A percentile compares a stretch with the other conserved stretches of the same genome.
These are phyloP conservation scores for Rhizophlyctis rosea DNA, from an alignment of 192 early-diverging fungal genomes.

Conservation along the genomic window DNA sequence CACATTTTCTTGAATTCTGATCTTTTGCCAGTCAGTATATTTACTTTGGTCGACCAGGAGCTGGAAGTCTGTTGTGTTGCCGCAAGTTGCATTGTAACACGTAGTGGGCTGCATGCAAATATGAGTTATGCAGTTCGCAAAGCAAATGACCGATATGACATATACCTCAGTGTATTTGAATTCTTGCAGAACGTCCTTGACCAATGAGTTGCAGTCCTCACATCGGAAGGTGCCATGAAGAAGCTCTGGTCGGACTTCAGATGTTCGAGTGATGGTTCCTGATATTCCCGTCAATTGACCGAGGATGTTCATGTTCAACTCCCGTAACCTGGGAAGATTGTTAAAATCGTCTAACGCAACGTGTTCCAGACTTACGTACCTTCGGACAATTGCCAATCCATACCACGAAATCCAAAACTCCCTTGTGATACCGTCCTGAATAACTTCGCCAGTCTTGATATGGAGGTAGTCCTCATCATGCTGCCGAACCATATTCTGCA, in stretches of 20 bases:
- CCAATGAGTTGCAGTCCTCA: slow-evolving; percentile 72
- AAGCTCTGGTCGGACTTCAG: slow-evolving; percentile 95
- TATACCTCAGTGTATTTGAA: slow-evolving; percentile 91
- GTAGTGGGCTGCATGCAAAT: slow-evolving; percentile 67
- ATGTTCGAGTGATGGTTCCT: slow-evolving; percentile 95
- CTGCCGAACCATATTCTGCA: slow-evolving; percentile 74
- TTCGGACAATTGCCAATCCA: slow-evolving; percentile 23
- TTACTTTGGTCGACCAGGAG: slow-evolving; percentile 77
- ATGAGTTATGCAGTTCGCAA: background rate
- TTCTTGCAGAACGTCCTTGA: slow-evolving; percentile 89
- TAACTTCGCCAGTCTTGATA: slow-evolving; percentile 29
- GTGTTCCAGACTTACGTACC: too few relatives aligned
- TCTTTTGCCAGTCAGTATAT: slow-evolving; percentile 97
- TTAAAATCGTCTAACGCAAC: too few relatives aligned
- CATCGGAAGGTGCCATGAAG: slow-evolving; percentile 88
- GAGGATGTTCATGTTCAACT: slow-evolving; percentile 77
- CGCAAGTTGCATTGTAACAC: slow-evolving; percentile 79
- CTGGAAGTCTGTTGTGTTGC: slow-evolving; percentile 76
- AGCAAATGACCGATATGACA: background rate
- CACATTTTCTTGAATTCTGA: slow-evolving; percentile 93
- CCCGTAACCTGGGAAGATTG: slow-evolving; percentile 62
- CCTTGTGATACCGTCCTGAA: slow-evolving; percentile 46
- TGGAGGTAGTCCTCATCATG: slow-evolving; percentile 63
- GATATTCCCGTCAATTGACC: slow-evolving; percentile 78
- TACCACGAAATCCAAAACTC: slow-evolving; percentile 73